Evolutionary conservation across 345 rosid species (phyloP).

Genomic region (Eucalyptus guilfoylei): DNA sequence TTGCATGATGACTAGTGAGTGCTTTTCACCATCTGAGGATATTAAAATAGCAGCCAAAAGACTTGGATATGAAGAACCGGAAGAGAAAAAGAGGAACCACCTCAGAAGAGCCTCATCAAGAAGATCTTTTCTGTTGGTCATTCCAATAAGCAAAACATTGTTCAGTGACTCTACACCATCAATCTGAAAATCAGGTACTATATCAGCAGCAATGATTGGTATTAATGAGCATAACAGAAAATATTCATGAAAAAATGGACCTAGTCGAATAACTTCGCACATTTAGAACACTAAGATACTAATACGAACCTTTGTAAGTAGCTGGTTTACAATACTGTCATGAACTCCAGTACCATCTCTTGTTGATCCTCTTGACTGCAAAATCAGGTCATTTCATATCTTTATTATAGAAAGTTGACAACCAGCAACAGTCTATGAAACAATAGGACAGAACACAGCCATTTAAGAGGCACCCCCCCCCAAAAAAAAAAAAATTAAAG

Average conservation of each 20-base stretch:
- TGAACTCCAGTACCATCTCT: constrained; percentile 99
- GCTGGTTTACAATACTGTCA: constrained; percentile 97
- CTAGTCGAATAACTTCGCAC: background rate
- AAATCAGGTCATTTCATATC: background rate
- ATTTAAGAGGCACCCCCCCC: background rate
- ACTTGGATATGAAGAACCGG: background rate
- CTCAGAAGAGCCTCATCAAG: constrained; percentile 98
- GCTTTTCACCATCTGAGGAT: background rate
- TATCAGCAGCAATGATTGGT: background rate
- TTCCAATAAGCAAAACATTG: constrained; percentile 96
- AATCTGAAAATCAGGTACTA: constrained; percentile 44
- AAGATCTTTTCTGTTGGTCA: constrained; percentile 97
- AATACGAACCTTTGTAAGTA: constrained; percentile 76
- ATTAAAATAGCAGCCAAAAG: background rate
- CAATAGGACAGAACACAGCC: background rate
- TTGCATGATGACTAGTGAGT: background rate
- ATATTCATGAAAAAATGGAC: background rate
- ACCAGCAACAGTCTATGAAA: background rate
- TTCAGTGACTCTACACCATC: constrained; percentile 99
- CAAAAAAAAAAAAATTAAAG: background rate
- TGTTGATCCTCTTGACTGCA: constrained; percentile 93
- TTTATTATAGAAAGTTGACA: background rate
- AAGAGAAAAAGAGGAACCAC: constrained; percentile 4
- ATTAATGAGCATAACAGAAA: background rate
- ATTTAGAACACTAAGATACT: background rate